Conservation (phyloP, 352 stramenopile species). For the Pythium sp. region DNA sequence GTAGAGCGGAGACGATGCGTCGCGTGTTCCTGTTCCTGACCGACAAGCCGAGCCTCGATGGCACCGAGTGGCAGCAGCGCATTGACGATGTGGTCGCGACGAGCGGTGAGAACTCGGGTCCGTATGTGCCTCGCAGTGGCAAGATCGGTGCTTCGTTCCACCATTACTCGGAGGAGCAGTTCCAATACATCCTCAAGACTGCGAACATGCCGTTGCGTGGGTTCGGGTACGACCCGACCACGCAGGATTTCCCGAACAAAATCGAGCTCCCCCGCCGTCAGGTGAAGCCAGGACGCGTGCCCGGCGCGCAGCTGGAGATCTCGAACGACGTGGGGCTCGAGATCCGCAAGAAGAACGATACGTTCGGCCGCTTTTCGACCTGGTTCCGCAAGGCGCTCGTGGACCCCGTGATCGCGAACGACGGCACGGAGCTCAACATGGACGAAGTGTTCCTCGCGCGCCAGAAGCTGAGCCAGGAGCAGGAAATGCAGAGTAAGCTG, state of each 20-base stretch:
- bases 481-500: slow-evolving; percentile 24
- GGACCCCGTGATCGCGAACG: slow-evolving; percentile 74
- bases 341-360: slow-evolving; percentile 78
- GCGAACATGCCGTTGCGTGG: slow-evolving; percentile 74
- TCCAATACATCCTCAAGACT: slow-evolving; percentile 76
- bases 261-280: slow-evolving; percentile 76
- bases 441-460: slow-evolving; percentile 71
- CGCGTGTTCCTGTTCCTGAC: slow-evolving; percentile 81
- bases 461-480: slow-evolving; percentile 19
- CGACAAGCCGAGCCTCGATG: slow-evolving; percentile 56
- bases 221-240: slow-evolving; percentile 85
- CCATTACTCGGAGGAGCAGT: slow-evolving; percentile 82
- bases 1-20: slow-evolving; percentile 65
- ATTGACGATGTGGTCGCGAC: slow-evolving; percentile 63
- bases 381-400: slow-evolving; percentile 76
- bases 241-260: slow-evolving; percentile 69
- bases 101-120: slow-evolving; percentile 57
- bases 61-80: slow-evolving; percentile 70
- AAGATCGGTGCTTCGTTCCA: slow-evolving; percentile 85
- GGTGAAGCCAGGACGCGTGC: slow-evolving; percentile 64
- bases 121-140: slow-evolving; percentile 80
- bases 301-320: slow-evolving; percentile 50
- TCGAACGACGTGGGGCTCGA: slow-evolving; percentile 60
- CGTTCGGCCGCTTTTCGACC: slow-evolving; percentile 73
- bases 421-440: slow-evolving; percentile 82